These are phyloP conservation scores for Leccinellum luteum DNA, from an alignment of 768 basidiomycete genomes.

Conservation along the genomic window DNA sequence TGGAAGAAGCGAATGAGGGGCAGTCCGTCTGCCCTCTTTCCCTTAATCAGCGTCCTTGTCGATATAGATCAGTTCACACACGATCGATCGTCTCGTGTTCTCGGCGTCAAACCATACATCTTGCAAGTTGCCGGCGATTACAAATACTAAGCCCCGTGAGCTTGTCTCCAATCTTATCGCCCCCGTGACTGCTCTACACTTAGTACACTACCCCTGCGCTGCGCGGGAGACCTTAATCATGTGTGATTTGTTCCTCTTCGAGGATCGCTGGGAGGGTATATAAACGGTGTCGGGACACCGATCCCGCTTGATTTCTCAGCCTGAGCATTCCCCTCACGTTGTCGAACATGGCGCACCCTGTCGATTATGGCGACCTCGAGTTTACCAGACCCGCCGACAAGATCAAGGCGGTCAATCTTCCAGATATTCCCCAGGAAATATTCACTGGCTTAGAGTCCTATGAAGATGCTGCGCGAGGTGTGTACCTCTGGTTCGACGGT, in stretches of 20 bases:
- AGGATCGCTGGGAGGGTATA: neutral
- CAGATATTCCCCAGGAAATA: conserved; percentile 31
- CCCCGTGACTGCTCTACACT: neutral
- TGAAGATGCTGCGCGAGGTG: conserved; percentile 38
- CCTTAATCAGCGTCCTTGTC: neutral
- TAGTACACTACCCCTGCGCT: neutral
- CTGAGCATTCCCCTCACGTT: neutral
- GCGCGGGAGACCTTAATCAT: neutral
- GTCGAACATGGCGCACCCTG: conserved; percentile 16
- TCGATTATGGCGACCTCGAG: conserved; percentile 32
- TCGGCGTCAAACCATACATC: neutral
- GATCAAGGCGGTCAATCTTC: conserved; percentile 39
- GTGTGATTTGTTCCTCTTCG: neutral
- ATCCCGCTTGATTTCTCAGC: neutral
- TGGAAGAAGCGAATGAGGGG: neutral
- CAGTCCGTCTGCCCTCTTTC: neutral
- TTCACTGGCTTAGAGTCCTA: conserved; percentile 37
- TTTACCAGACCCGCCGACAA: conserved; percentile 37
- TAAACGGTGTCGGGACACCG: neutral
- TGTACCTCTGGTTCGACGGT: neutral
- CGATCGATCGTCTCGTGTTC: neutral
- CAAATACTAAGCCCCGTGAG: neutral
- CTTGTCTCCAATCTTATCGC: conserved; percentile 4
- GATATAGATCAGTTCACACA: conserved; percentile 8
- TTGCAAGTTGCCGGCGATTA: no score